Conservation (phyloP, 148 eudicot species). For the Amaranthus cruentus region DNA sequence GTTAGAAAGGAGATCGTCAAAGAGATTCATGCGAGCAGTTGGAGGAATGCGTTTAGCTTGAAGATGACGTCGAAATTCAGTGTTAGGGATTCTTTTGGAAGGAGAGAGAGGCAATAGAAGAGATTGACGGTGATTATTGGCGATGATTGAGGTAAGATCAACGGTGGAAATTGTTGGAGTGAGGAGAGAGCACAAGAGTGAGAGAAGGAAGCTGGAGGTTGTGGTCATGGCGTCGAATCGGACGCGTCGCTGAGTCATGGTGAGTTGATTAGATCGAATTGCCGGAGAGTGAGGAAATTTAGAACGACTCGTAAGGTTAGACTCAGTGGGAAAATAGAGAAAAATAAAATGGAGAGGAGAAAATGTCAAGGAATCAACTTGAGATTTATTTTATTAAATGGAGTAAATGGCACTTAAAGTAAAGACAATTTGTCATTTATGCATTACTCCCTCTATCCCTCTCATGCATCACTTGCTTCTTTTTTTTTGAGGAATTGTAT, state of each 20-base stretch:
- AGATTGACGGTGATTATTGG: conserved; percentile 26
- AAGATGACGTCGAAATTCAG: conserved; percentile 47
- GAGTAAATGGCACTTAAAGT: too few relatives aligned
- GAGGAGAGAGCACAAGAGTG: conserved; percentile 19
- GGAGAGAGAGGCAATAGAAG: conserved; percentile 53
- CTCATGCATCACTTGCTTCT: too few relatives aligned
- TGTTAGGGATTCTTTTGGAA: conserved; percentile 24
- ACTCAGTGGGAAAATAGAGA: not conserved
- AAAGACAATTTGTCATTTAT: too few relatives aligned
- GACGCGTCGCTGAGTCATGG: conserved; percentile 25
- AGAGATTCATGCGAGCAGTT: conserved; percentile 72
- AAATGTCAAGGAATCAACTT: too few relatives aligned
- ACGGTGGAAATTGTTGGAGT: conserved; percentile 15
- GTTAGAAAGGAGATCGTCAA: conserved; percentile 76
- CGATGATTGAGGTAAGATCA: conserved; percentile 8
- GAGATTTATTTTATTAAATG: too few relatives aligned
- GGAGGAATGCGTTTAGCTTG: conserved; percentile 30
- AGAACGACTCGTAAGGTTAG: not conserved
- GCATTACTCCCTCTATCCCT: too few relatives aligned
- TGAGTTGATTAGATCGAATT: conserved; percentile 17
- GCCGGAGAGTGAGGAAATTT: not conserved
- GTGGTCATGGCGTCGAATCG: conserved; percentile 26
- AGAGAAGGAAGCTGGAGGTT: conserved; percentile 7
- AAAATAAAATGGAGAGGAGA: not conserved
- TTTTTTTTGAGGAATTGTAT: too few relatives aligned